Base-by-base conservation (phyloP, 2,329 filamentous ascomycete species). In the Magnaporthiopsis rhizophila region DNA sequence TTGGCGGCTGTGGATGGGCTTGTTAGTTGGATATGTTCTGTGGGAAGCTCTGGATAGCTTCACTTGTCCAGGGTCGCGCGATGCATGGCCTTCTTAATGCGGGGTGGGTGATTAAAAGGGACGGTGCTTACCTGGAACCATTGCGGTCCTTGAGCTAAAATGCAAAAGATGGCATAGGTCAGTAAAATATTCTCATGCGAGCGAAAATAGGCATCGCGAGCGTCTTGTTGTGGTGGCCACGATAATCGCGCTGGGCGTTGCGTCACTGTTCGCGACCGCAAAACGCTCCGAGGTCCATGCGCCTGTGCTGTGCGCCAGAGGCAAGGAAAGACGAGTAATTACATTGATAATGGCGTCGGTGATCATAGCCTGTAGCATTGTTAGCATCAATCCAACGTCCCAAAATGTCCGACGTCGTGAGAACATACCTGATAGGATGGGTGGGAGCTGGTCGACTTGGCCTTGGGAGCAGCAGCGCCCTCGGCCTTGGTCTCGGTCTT, bases 131-230 rank as follows among this genome's bases (percentile, higher is more conserved):
- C 78, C 78, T 85, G 28, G 83, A 86, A 66, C 84, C 84, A 71
- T 86, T 86, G 72, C 84, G 82, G 68, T 86, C 83, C 77, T 86
- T 86, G 70, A 86, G 83, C 84, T 86, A 68, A 72, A 72, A 65
- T 66, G 65, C 67, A 73, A 71, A 68, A 73, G 67, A 68, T 68
- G 67, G 72, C 69, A 66, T 4, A 30, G 65, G 76, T 84, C 73
- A 83, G 79, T 71, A 73, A 68, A 65, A 66, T 66, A 32, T 11
- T 62, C 13, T 28, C 36, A 26, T 30, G 21, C 56, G 61, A 53
- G 45, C 61, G n/a, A 26, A 24, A 30, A 26, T n/a, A 12, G 18
- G 38, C 53, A n/a, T 13, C 30, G 56, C 7, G 32, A 11, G n/a
- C 34, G 59, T 18, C 28, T 11, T 15, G 36, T 61, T 61, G 59